phyloP scores from a whole-genome alignment of 108 stramenopile species.

The Cyclotella distinguenda region DNA sequence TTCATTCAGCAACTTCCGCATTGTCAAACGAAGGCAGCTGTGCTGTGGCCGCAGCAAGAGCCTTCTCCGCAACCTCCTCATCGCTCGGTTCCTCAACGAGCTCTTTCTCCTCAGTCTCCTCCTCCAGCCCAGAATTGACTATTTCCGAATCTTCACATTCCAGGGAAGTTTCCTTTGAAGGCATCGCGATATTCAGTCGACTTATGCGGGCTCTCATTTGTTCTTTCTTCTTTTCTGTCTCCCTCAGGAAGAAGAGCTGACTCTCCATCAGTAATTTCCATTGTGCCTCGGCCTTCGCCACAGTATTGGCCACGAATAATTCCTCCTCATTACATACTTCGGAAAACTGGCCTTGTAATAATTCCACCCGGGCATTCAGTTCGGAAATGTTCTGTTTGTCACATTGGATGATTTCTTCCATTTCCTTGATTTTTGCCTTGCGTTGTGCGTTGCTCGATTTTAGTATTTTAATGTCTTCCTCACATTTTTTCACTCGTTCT shows the following conservation, averaged over 20 bases:
- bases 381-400: constrained; percentile 27
- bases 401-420: constrained; percentile 22
- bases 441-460: constrained; percentile 15
- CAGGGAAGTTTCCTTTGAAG: constrained; percentile 24
- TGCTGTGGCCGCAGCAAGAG: constrained; percentile 34
- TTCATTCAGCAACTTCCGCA: too few species aligned
- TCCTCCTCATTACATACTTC: constrained; percentile 32
- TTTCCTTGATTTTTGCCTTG: constrained; percentile 32
- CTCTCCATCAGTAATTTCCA: constrained; percentile 26
- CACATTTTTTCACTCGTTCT: constrained; percentile 21
- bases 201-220: constrained; percentile 10
- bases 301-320: constrained; percentile 16
- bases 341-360: constrained; percentile 17
- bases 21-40: constrained; percentile 7
- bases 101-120: not conserved
- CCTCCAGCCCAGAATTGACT: constrained; percentile 11
- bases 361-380: constrained; percentile 20
- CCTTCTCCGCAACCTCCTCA: constrained; percentile 33
- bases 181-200: constrained; percentile 21
- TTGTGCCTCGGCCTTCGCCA: constrained; percentile 24
- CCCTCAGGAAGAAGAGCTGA: constrained; percentile 24
- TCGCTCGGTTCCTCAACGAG: constrained; percentile 19
- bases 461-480: constrained; percentile 23
- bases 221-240: constrained; percentile 35
- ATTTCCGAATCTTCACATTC: constrained; percentile 1